A percentile compares a stretch with the other conserved stretches of the same genome.
Conservation (phyloP, 768 basidiomycete genomes). For the Amyloporia xantha region DNA sequence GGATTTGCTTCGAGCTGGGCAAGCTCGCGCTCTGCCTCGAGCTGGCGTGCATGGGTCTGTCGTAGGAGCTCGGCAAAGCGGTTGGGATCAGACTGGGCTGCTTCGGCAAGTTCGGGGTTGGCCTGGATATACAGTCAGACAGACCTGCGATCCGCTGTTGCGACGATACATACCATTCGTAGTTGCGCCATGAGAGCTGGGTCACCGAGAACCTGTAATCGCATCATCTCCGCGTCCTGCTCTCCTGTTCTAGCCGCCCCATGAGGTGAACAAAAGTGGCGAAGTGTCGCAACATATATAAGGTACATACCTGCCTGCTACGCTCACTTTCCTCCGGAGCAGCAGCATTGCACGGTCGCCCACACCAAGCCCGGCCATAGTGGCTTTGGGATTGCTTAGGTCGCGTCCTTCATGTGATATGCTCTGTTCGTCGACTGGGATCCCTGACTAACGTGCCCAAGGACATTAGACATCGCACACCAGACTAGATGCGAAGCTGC, state of each 20-base stretch:
- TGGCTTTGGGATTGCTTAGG: slow-evolving; percentile 56
- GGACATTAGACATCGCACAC: too few relatives aligned
- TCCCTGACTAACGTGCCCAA: slow-evolving; percentile 81
- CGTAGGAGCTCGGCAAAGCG: slow-evolving; percentile 72
- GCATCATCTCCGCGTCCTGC: slow-evolving; percentile 86
- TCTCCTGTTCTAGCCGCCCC: slow-evolving; percentile 47
- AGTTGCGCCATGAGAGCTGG: slow-evolving; percentile 73
- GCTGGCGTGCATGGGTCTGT: slow-evolving; percentile 51
- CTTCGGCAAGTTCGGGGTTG: slow-evolving; percentile 76
- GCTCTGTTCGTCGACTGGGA: slow-evolving; percentile 65
- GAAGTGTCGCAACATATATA: slow-evolving; percentile 4
- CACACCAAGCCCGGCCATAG: slow-evolving; percentile 62
- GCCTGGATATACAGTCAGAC: too few relatives aligned
- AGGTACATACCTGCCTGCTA: slow-evolving; percentile 38
- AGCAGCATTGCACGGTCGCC: slow-evolving; percentile 59
- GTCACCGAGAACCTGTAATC: slow-evolving; percentile 81
- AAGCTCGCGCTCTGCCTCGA: slow-evolving; percentile 54
- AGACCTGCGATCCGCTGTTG: too few relatives aligned
- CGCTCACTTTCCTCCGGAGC: slow-evolving; percentile 53
- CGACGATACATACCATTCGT: slow-evolving; percentile 45
- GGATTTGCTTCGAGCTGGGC: slow-evolving; percentile 78
- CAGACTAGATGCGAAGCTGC: too few relatives aligned
- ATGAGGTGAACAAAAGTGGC: too few relatives aligned
- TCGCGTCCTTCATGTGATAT: slow-evolving; percentile 65
- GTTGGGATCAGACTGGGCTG: slow-evolving; percentile 58